Evolutionary conservation across 2,329 filamentous ascomycete species (phyloP), one percentile per base, ranked within the genome.

Genomic region (Monosporascus ibericus): DNA sequence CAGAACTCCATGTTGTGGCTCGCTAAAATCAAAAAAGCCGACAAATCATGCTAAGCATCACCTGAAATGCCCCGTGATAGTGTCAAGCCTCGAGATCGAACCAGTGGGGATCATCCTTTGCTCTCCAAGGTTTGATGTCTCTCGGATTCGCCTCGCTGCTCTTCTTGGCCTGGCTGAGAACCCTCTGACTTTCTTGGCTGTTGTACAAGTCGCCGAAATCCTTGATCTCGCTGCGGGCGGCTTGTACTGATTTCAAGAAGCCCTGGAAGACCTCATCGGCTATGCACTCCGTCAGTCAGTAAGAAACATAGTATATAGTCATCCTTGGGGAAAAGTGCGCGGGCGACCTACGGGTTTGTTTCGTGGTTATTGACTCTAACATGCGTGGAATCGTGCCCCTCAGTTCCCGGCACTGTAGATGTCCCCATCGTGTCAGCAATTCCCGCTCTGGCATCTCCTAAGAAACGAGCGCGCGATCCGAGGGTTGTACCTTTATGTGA

Each of bases 81-180:
- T 46, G 6, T 25, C 17, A 25, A 44, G 49, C 50, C 46, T 57
- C 55, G 27, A 57, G 27, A 34, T 66, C 60, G 54, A 78, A 75
- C 81, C 82, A 86, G 55, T 81, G 73, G 2, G 83, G 80, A 52
- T 85, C 74, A 37, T 86, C 79, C 51, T 72, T 75, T 20, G 80
- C 74, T 47, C 72, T 75, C 83, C 83, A 86, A 2, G 77, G 75
- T 58, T 75, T 79, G 57, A 86, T 84, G 4, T 76, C 79, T 48
- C 75, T 72, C 0, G 80, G 77, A 44, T 83, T 78, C 39, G 77
- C 74, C 50, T 75, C 70, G 18, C 75, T 75, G 59, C 82, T 84
- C 60, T 77, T 74, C 40, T 67, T 72, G 2, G 76, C 80, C 52
- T 78, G 74, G 11, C 77, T 72, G 50, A 86, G 70, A 11, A 82